Evolutionary conservation across 768 basidiomycete genomes (phyloP).

Genomic region (Xerocomellus amylosporus): DNA sequence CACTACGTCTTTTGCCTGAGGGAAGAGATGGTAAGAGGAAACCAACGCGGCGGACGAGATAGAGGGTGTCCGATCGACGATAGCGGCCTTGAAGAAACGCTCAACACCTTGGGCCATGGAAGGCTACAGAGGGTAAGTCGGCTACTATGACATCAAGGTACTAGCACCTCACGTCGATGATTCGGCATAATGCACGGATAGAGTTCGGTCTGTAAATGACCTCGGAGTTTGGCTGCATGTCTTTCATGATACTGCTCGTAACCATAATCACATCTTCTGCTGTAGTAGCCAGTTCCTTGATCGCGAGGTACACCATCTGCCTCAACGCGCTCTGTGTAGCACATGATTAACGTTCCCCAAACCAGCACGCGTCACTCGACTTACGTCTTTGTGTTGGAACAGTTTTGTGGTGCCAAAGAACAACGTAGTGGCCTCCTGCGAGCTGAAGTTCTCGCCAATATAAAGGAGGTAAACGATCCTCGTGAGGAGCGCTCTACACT

Average conservation of each 20-base stretch:
- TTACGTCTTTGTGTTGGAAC: slow-evolving; percentile 98
- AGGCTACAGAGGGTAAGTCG: slow-evolving; percentile 51
- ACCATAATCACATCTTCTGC: slow-evolving; percentile 99
- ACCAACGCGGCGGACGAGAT: slow-evolving; percentile 96
- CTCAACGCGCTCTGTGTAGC: slow-evolving; percentile 77
- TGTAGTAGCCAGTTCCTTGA: slow-evolving; percentile 94
- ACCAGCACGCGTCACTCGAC: slow-evolving; percentile 32
- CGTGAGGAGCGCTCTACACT: slow-evolving; percentile 94
- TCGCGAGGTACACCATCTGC: slow-evolving; percentile 97
- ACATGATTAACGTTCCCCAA: slow-evolving; percentile 7
- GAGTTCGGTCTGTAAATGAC: slow-evolving; percentile 98
- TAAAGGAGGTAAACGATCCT: slow-evolving; percentile 96
- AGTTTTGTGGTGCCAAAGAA: slow-evolving; percentile 99
- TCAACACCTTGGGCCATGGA: slow-evolving; percentile 99
- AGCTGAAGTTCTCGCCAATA: slow-evolving; percentile 90
- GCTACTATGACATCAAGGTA: slow-evolving; percentile 36
- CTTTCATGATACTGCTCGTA: slow-evolving; percentile 99
- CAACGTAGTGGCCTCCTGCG: slow-evolving; percentile 94
- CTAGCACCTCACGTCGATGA: slow-evolving; percentile 80
- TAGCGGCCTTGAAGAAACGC: slow-evolving; percentile 98
- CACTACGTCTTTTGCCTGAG: slow-evolving; percentile 90
- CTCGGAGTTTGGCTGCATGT: slow-evolving; percentile 99
- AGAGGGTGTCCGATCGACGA: slow-evolving; percentile 93
- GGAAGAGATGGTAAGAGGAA: slow-evolving; percentile 95
- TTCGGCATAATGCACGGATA: slow-evolving; percentile 91